Conservation (phyloP, 257 asterid species). For the Agastache rugosa region DNA sequence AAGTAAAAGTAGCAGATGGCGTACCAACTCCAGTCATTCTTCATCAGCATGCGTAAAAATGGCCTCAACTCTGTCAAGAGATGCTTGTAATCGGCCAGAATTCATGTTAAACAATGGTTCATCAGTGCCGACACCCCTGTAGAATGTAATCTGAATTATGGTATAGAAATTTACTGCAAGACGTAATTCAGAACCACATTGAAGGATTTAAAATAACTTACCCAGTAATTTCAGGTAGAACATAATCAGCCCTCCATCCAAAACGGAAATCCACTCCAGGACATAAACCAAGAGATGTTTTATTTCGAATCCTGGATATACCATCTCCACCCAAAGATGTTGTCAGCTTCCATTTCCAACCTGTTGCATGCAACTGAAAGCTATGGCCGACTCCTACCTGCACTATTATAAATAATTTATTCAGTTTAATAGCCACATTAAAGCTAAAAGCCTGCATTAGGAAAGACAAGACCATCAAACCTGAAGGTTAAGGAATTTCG, state of each 20-base stretch:
- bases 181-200: background rate
- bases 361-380: constrained; percentile 87
- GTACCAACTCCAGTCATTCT: constrained; percentile 37
- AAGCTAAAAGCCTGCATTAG: constrained; percentile 17
- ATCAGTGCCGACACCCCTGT: constrained; percentile 81
- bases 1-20: constrained; percentile 20
- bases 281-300: constrained; percentile 85
- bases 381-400: constrained; percentile 98
- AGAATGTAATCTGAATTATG: constrained; percentile 22
- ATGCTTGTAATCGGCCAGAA: constrained; percentile 87
- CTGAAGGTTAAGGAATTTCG: constrained; percentile 93
- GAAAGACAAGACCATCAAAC: constrained; percentile 45
- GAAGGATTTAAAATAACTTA: constrained; percentile 39
- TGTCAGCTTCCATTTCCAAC: constrained; percentile 97
- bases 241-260: constrained; percentile 96
- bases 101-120: constrained; percentile 90
- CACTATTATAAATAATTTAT: constrained; percentile 6
- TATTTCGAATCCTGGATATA: constrained; percentile 77
- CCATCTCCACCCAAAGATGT: constrained; percentile 91
- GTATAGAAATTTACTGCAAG: background rate
- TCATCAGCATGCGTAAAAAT: constrained; percentile 62
- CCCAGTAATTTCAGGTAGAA: constrained; percentile 94
- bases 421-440: constrained; percentile 9
- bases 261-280: constrained; percentile 94
- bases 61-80: constrained; percentile 94